Evolutionary conservation across 139 green algal genomes (phyloP), one percentile per base, ranked within the genome.

Genomic region (Chlorella ohadii): DNA sequence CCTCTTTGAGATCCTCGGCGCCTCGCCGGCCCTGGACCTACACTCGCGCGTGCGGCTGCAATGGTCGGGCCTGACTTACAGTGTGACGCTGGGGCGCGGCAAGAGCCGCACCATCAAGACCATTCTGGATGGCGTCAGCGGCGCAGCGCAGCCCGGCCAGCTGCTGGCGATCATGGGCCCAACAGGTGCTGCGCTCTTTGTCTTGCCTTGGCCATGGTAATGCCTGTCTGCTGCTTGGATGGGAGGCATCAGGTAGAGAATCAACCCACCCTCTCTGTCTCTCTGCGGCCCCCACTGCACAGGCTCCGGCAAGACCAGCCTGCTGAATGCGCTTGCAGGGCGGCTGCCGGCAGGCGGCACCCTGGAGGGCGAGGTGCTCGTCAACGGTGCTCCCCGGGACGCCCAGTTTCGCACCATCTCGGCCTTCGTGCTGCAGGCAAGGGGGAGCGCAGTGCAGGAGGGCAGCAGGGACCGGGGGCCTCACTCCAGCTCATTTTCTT

Each of bases 121-220:
- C 23, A 86, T 91, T 27, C 76, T 91, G 39, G 34, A 86, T 61
- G 64, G 47, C 55, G 22, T 88, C 13, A 78, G 64, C 6, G 88
- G 74, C 20, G 34, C 41, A 27, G 88, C 86, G 55, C 59, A 47
- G 22, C 81, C 88, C 3, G 75, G 72, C 4, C 67, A 87, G 22
- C 64, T 91, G n/a, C 31, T 91, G 55, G 86, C 86, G 61, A 41
- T 88, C 27, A 88, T 91, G 86, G 88, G 88, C 0, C 82, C 82
- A 56, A 88, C 81, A n/a, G 88, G 36, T 75, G 63, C 6, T 7
- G 27, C 59, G 12, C 59, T 6, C 5, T 6, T 7, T 5, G 23
- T 7, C 23, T n/a, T n/a, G n/a, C n/a, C n/a, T n/a, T n/a, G n/a
- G n/a, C n/a, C n/a, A n/a, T n/a, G n/a, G n/a, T n/a, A n/a, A n/a